Conservation (phyloP, 139 green algal genomes). For the Klebsormidium nitens region DNA sequence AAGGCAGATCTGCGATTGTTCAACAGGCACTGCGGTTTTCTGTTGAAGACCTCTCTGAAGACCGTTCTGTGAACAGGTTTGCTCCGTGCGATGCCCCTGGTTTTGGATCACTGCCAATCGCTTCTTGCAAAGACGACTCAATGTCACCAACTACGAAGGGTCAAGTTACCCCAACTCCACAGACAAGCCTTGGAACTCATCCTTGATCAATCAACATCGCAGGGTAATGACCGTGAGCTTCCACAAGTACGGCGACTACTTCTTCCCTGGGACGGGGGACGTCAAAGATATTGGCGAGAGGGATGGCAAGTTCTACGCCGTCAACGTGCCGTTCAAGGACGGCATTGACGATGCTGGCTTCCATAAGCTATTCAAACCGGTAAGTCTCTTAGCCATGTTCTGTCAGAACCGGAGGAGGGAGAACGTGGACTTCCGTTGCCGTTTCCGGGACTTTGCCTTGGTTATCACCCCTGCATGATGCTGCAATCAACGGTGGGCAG, state of each 20-base stretch:
- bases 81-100: background rate
- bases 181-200: background rate
- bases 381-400: no score
- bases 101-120: no score
- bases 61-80: background rate
- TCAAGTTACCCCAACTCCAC: no score
- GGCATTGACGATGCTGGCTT: slow-evolving; percentile 71
- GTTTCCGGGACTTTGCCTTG: no score
- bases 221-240: slow-evolving; percentile 89
- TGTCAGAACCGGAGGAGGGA: no score
- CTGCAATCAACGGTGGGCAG: no score
- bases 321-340: slow-evolving; percentile 77
- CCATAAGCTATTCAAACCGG: slow-evolving; percentile 73
- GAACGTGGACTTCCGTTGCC: no score
- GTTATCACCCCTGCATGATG: no score
- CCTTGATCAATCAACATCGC: background rate
- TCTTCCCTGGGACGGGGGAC: slow-evolving; percentile 78
- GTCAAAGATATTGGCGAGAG: slow-evolving; percentile 46
- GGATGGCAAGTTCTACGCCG: slow-evolving; percentile 58
- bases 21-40: background rate
- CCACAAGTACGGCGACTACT: slow-evolving; percentile 84
- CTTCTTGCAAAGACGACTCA: no score
- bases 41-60: background rate
- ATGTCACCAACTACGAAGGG: no score
- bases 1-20: background rate